Percentiles rank a stretch among this genome's conserved stretches.
These are phyloP conservation scores for Teratosphaeria gauchensis DNA, from an alignment of 2,329 filamentous ascomycete genomes.

Conservation along the genomic window DNA sequence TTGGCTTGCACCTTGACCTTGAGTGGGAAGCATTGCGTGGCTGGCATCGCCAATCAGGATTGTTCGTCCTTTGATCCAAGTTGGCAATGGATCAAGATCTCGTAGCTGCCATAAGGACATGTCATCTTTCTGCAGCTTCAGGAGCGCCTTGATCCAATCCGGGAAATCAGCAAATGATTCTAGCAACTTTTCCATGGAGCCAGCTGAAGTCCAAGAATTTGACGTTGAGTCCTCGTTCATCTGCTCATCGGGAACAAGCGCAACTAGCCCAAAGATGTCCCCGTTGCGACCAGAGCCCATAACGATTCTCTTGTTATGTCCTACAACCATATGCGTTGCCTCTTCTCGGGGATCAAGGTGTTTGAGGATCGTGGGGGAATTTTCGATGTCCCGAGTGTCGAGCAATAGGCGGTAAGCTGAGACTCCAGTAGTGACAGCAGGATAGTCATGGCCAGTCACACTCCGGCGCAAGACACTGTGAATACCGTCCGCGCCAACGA, in stretches of 20 bases:
- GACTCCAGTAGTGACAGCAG: constrained; percentile 27
- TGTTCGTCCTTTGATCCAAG: constrained; percentile 24
- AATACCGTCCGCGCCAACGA: constrained; percentile 1
- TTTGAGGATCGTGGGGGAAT: constrained; percentile 10
- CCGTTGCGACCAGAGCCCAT: constrained; percentile 38
- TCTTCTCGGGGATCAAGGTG: constrained; percentile 27
- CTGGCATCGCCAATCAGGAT: constrained; percentile 30
- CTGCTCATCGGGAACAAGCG: constrained; percentile 35
- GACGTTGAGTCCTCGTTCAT: constrained; percentile 26
- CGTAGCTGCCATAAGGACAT: constrained; percentile 38
- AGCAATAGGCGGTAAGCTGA: constrained; percentile 32
- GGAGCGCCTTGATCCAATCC: constrained; percentile 28
- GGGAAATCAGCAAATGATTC: constrained; percentile 36
- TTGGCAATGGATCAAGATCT: constrained; percentile 34
- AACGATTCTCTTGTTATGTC: constrained; percentile 29
- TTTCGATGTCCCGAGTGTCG: constrained; percentile 14
- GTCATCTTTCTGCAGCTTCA: constrained; percentile 22
- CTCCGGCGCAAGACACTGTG: constrained; percentile 11
- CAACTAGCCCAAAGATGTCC: constrained; percentile 32
- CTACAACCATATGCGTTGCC: constrained; percentile 39
- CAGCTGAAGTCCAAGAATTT: constrained; percentile 31
- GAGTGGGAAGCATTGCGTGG: constrained; percentile 33
- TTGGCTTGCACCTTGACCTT: constrained; percentile 36
- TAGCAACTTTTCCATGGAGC: constrained; percentile 28
- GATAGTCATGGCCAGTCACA: constrained; percentile 21